Base-by-base conservation (phyloP, 495 filamentous ascomycete species). In the Podospora comata region DNA sequence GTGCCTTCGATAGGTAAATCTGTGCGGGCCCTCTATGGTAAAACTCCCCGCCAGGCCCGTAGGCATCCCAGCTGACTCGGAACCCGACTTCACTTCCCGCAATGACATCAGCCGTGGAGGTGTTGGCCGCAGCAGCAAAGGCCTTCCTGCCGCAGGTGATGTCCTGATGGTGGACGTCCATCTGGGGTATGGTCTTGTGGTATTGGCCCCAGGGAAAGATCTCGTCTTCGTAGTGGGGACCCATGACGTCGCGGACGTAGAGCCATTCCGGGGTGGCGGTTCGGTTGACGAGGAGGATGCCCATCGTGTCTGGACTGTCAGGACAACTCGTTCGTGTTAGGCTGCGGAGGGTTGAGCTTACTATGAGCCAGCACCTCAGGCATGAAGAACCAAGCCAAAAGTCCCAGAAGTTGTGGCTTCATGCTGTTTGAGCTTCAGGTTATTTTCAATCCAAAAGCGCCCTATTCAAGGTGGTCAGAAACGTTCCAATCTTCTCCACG, bases 271-370 rank as follows among this genome's bases (percentile, higher is more conserved):
- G 62, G 9, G 73, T 67, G 62, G 74, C 79, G 6, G 79, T 79
- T 48, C 70, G 85, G 23, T 80, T 85, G 18, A 82, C 83, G 3
- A 74, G 77, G 7, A 78, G 59, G 23, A 71, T 71, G 4, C 69
- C 69, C n/a, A 65, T 55, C 5, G 67, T 54, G 28, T 71, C 69
- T 67, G 28, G 13, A 18, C 5, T 20, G 55, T 20, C 13, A 26
- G 15, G 6, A 23, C 23, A 58, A 9, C 55, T 15, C 18, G 5
- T 58, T 58, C 54, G 54, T 23, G 23, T 23, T 23, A 23, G 23
- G 23, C 23, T 23, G 23, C 1, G 23, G 1, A 23, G 23, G 23
- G 23, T 7, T 19, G 16, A 4, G 13, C 55, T 58, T 58, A 58
- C 55, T 58, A 2, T 58, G 55, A 26, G 9, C 55, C 6, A 58